Evolutionary conservation across 2,329 filamentous ascomycete genomes (phyloP).

Genomic region (Xylaria sp.): DNA sequence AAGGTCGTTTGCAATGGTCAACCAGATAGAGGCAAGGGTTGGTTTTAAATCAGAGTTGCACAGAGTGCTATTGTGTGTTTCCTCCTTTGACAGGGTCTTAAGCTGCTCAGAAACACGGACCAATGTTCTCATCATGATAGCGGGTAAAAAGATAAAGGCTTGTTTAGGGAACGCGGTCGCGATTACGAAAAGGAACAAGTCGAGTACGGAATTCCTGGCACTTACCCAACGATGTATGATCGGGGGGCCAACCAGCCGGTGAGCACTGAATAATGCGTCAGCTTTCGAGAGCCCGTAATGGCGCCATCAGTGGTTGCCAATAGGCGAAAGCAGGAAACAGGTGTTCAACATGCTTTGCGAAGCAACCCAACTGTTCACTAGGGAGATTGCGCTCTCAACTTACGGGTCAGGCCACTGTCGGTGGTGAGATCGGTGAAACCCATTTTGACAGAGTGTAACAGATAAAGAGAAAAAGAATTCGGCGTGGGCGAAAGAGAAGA

Average conservation of each 20-base stretch:
- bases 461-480: slow-evolving; percentile 36
- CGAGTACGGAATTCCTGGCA: slow-evolving; percentile 41
- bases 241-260: slow-evolving; percentile 73
- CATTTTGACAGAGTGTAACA: slow-evolving; percentile 56
- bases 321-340: slow-evolving; percentile 13
- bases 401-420: slow-evolving; percentile 65
- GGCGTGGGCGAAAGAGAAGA: slow-evolving; percentile 36
- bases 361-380: slow-evolving; percentile 10
- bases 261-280: slow-evolving; percentile 53
- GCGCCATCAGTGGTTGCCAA: slow-evolving; percentile 20
- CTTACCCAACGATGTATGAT: slow-evolving; percentile 80
- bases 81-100: slow-evolving; percentile 75
- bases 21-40: slow-evolving; percentile 7
- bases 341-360: slow-evolving; percentile 16
- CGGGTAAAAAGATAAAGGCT: slow-evolving; percentile 41
- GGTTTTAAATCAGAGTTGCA: slow-evolving; percentile 51
- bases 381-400: slow-evolving; percentile 44
- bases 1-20: neutral
- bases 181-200: neutral
- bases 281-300: slow-evolving; percentile 24
- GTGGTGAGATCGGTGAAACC: slow-evolving; percentile 70
- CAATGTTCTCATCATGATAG: slow-evolving; percentile 77
- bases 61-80: slow-evolving; percentile 52
- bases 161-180: neutral
- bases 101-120: slow-evolving; percentile 85